Percentiles rank a stretch among this genome's conserved stretches.
These are phyloP conservation scores for Paecilomyces sp. DNA, from an alignment of 2,329 filamentous ascomycete genomes.

Conservation along the genomic window DNA sequence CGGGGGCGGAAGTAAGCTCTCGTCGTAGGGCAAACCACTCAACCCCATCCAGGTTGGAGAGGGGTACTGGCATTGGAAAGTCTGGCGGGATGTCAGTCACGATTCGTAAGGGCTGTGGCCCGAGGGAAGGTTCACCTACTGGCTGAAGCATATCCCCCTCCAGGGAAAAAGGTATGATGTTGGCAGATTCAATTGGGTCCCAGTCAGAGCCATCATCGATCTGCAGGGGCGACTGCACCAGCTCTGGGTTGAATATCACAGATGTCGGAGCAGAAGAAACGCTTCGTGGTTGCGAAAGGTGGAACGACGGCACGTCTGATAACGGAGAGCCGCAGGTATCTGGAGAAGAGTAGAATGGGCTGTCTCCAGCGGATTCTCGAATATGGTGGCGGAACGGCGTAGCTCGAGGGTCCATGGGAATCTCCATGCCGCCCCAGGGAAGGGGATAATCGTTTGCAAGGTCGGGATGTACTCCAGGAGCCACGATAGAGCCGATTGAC, in stretches of 20 bases:
- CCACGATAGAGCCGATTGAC: slow-evolving; percentile 29
- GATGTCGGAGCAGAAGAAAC: slow-evolving; percentile 27
- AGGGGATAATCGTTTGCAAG: slow-evolving; percentile 23
- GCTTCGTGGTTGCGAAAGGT: slow-evolving; percentile 19
- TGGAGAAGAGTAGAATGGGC: slow-evolving; percentile 37
- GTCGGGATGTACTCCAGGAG: slow-evolving; percentile 24
- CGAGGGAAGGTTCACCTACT: slow-evolving; percentile 22
- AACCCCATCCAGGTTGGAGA: slow-evolving; percentile 33
- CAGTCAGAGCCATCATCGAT: slow-evolving; percentile 25
- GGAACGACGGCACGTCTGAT: slow-evolving; percentile 27
- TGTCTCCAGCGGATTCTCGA: slow-evolving; percentile 31
- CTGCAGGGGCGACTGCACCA: slow-evolving; percentile 26
- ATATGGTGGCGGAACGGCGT: slow-evolving; percentile 25
- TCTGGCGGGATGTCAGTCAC: slow-evolving; percentile 16
- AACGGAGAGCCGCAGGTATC: slow-evolving; percentile 38
- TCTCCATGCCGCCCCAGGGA: slow-evolving; percentile 30
- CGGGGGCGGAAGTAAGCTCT: slow-evolving; percentile 26
- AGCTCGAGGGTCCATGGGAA: slow-evolving; percentile 22
- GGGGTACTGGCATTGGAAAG: slow-evolving; percentile 31
- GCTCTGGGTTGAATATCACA: slow-evolving; percentile 22
- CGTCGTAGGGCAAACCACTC: slow-evolving; percentile 30
- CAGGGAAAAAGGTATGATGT: slow-evolving; percentile 26
- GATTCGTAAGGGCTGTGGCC: neutral
- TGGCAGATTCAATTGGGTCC: slow-evolving; percentile 25
- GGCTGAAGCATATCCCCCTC: slow-evolving; percentile 29